phyloP scores from a whole-genome alignment of 2,329 filamentous ascomycete genomes.

The Colletotrichum incanum region DNA sequence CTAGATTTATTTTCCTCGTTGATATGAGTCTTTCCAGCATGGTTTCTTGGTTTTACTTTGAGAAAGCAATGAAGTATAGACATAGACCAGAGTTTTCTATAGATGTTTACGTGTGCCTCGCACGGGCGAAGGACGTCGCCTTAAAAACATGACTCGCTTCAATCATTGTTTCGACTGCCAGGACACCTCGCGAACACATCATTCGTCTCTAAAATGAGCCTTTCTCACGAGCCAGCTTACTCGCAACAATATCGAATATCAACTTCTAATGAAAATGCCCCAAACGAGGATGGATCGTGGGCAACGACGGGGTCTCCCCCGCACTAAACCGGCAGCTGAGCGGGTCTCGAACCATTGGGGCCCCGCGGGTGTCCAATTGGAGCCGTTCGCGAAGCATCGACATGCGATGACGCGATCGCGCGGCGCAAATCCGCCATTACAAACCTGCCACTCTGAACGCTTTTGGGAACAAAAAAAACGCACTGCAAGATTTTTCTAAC shows the following conservation, averaged over 20 bases:
- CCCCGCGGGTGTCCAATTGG: slow-evolving; percentile 32
- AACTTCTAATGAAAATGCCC: not conserved
- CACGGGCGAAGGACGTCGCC: no score
- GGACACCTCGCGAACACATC: not conserved
- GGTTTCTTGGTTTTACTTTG: not conserved
- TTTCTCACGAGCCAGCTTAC: not conserved
- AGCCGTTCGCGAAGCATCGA: not conserved
- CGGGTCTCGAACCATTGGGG: slow-evolving; percentile 25
- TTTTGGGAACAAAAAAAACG: slow-evolving; percentile 12
- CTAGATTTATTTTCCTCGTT: no score
- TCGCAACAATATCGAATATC: not conserved
- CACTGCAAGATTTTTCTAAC: slow-evolving; percentile 1
- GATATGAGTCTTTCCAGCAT: not conserved
- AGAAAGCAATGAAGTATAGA: not conserved
- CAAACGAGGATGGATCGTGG: slow-evolving; percentile 4
- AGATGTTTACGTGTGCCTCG: not conserved
- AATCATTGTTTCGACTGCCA: no score
- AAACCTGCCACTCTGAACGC: slow-evolving; percentile 13
- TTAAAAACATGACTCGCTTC: not conserved
- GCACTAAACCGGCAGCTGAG: slow-evolving; percentile 16
- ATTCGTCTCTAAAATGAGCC: not conserved
- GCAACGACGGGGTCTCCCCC: slow-evolving; percentile 2
- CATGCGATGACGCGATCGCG: slow-evolving; percentile 38
- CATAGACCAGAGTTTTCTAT: not conserved
- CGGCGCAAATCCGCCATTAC: slow-evolving; percentile 39